Evolutionary conservation across 805 yeast genomes (phyloP).

Genomic region (Candida khao-thaluensis): DNA sequence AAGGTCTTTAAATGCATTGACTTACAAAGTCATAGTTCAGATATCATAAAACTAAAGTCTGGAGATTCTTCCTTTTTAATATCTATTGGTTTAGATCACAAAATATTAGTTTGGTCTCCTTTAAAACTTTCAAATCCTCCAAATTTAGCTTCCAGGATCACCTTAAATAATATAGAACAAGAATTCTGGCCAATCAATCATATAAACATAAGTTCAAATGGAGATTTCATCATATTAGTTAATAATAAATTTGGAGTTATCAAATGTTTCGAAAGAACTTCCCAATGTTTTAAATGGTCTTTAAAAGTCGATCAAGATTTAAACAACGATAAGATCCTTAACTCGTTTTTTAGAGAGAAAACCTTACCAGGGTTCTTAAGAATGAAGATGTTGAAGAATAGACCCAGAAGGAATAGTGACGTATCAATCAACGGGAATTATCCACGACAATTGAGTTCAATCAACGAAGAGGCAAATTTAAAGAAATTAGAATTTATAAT

Average conservation of each 20-base stretch:
- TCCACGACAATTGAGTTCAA: conserved; percentile 19
- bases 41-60: conserved; percentile 59
- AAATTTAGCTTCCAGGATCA: conserved; percentile 31
- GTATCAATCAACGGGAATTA: conserved; percentile 36
- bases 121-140: conserved; percentile 28
- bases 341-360: conserved; percentile 58
- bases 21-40: conserved; percentile 51
- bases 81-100: conserved; percentile 72
- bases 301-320: conserved; percentile 25
- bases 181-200: conserved; percentile 64
- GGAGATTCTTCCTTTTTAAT: conserved; percentile 65
- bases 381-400: conserved; percentile 25
- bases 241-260: conserved; percentile 49
- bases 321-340: conserved; percentile 42
- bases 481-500: conserved; percentile 48
- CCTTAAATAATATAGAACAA: conserved; percentile 12
- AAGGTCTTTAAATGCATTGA: conserved; percentile 31
- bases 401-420: conserved; percentile 34
- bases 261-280: conserved; percentile 59
- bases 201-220: conserved; percentile 56
- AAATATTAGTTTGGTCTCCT: conserved; percentile 73
- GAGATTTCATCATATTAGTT: conserved; percentile 56
- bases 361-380: conserved; percentile 49
- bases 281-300: conserved; percentile 59
- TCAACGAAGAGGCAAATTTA: conserved; percentile 1